A percentile compares a stretch with the other conserved stretches of the same genome.
phyloP scores from a whole-genome alignment of 306 rosid species.

The Vigna nakashimae region DNA sequence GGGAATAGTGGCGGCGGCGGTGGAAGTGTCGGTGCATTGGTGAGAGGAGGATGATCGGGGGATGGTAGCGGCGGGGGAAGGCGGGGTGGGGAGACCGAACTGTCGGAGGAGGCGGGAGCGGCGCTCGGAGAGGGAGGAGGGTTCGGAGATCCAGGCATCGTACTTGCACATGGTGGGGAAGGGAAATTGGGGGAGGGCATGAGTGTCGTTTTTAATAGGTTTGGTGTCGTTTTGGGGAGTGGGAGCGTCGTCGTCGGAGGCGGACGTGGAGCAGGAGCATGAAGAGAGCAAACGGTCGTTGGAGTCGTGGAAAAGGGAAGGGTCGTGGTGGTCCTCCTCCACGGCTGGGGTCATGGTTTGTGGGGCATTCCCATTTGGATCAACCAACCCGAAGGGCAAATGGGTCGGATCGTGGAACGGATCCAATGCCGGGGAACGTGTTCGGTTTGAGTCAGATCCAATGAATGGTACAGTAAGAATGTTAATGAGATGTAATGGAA shows the following conservation, averaged over 20 bases:
- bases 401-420: slow-evolving; percentile 47
- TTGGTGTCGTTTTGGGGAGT: slow-evolving; percentile 45
- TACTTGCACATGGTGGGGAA: slow-evolving; percentile 57
- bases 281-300: slow-evolving; percentile 80
- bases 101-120: slow-evolving; percentile 71
- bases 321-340: slow-evolving; percentile 46
- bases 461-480: slow-evolving; percentile 29
- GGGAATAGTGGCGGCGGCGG: slow-evolving; percentile 39
- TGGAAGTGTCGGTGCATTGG: slow-evolving; percentile 38
- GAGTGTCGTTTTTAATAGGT: not conserved
- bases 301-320: slow-evolving; percentile 79
- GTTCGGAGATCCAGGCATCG: slow-evolving; percentile 86
- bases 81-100: slow-evolving; percentile 70
- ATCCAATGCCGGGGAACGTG: slow-evolving; percentile 15
- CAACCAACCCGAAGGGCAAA: slow-evolving; percentile 15
- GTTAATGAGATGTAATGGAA: slow-evolving; percentile 39
- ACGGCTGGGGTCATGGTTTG: slow-evolving; percentile 68
- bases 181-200: slow-evolving; percentile 62
- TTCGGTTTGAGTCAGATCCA: slow-evolving; percentile 58
- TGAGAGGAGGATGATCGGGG: slow-evolving; percentile 62
- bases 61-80: not conserved
- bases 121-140: slow-evolving; percentile 84
- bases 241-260: slow-evolving; percentile 62
- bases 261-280: slow-evolving; percentile 78
- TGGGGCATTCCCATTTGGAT: slow-evolving; percentile 79